These are phyloP conservation scores for Populus ilicifolia DNA, from an alignment of 345 rosid species.

Conservation along the genomic window DNA sequence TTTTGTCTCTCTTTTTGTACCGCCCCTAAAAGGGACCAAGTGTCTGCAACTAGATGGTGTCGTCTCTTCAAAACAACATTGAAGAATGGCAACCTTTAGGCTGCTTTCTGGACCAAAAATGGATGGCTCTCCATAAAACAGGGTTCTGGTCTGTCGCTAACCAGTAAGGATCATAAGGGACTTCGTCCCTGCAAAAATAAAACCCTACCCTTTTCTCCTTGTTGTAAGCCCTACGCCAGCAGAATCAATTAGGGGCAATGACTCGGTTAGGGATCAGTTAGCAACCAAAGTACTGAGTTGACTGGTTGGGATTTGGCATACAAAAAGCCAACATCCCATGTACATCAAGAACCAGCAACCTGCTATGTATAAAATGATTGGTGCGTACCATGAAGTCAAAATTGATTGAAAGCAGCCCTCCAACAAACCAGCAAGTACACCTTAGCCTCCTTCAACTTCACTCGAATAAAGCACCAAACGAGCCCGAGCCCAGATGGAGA, in stretches of 20 bases:
- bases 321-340: not conserved
- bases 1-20: not conserved
- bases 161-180: too few species aligned
- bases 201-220: too few species aligned
- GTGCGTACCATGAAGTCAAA: slow-evolving; percentile 7
- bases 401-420: slow-evolving; percentile 24
- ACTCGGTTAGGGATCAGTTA: not conserved
- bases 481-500: slow-evolving; percentile 11
- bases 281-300: not conserved
- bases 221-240: too few species aligned
- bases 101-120: too few species aligned
- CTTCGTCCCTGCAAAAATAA: too few species aligned
- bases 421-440: slow-evolving; percentile 19
- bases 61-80: not conserved
- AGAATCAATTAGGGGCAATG: not conserved
- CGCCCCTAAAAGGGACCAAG: not conserved
- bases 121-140: too few species aligned
- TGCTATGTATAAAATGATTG: too few species aligned
- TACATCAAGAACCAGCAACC: not conserved
- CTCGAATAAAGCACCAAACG: slow-evolving; percentile 29
- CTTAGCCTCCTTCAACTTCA: slow-evolving; percentile 29
- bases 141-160: too few species aligned
- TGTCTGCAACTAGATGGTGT: not conserved
- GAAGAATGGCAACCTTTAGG: not conserved
- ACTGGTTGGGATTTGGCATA: not conserved